These are phyloP conservation scores for Remersonia thermophila DNA, from an alignment of 2,329 filamentous ascomycete genomes.

Conservation along the genomic window DNA sequence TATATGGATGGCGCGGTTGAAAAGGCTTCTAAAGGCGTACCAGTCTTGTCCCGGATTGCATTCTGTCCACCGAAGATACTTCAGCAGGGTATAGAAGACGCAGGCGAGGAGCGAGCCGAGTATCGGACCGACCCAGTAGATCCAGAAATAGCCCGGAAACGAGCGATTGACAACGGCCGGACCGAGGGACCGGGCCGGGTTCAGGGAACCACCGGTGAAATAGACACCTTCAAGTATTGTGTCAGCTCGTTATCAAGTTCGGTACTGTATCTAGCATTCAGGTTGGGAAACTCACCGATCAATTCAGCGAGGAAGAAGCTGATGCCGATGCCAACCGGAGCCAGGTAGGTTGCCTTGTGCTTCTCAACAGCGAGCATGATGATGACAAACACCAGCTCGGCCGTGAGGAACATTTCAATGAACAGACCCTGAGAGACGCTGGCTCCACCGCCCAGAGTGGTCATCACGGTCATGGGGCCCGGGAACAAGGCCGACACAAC, in stretches of 20 bases:
- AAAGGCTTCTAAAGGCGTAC: too few species aligned
- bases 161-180: conserved; percentile 26
- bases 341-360: conserved; percentile 52
- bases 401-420: conserved; percentile 49
- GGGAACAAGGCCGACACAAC: conserved; percentile 43
- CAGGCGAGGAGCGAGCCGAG: conserved; percentile 31
- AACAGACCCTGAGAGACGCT: conserved; percentile 42
- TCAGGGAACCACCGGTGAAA: conserved; percentile 30
- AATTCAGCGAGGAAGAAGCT: conserved; percentile 44
- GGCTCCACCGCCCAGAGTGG: conserved; percentile 32
- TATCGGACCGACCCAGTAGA: conserved; percentile 34
- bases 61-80: conserved; percentile 14
- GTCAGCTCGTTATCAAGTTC: conserved; percentile 2
- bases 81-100: conserved; percentile 15
- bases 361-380: conserved; percentile 57
- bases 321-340: conserved; percentile 54
- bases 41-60: conserved; percentile 17
- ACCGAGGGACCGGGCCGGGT: conserved; percentile 32
- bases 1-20: too few species aligned
- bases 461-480: conserved; percentile 34
- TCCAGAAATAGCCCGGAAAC: conserved; percentile 31
- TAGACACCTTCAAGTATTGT: conserved; percentile 21
- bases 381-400: conserved; percentile 46
- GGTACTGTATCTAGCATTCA: too few species aligned
- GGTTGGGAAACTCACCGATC: conserved; percentile 22